Evolutionary conservation across 73 alveolate genomes (phyloP).

Genomic region (Breviolum minutum): DNA sequence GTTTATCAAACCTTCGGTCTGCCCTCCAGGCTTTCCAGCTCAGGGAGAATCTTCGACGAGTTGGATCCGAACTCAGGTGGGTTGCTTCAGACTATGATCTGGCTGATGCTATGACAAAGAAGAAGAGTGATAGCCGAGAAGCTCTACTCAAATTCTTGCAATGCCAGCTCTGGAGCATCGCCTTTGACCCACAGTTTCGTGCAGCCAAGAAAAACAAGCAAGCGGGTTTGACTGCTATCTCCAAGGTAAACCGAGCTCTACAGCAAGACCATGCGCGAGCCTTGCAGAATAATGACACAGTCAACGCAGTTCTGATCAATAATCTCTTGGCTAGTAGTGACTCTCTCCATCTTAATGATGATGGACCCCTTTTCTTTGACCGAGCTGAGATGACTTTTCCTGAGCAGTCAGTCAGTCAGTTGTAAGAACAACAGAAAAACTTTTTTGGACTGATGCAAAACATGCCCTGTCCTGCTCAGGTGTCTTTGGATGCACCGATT

Average conservation of each 20-base stretch:
- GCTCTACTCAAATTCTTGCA: not conserved
- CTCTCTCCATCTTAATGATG: too few relatives aligned
- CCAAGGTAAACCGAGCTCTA: too few relatives aligned
- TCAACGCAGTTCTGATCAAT: too few relatives aligned
- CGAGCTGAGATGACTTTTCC: too few relatives aligned
- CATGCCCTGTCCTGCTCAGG: too few relatives aligned
- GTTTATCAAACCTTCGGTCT: not conserved
- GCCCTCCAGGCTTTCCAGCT: conserved; percentile 11
- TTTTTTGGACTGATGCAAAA: too few relatives aligned
- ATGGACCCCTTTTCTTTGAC: too few relatives aligned
- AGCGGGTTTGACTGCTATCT: too few relatives aligned
- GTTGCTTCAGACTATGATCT: conserved; percentile 3
- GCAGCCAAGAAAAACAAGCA: not conserved
- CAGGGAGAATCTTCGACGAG: not conserved
- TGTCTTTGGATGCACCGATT: too few relatives aligned
- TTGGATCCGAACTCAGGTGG: not conserved
- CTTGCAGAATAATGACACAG: not conserved
- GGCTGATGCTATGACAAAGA: conserved; percentile 5
- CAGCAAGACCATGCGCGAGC: not conserved
- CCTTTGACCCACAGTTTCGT: not conserved
- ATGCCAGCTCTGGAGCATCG: not conserved
- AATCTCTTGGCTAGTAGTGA: too few relatives aligned
- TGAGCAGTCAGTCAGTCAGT: too few relatives aligned
- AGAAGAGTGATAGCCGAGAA: not conserved
- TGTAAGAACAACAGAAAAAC: too few relatives aligned